These are phyloP conservation scores for Trichosporon sp. DNA, from an alignment of 1,284 basidiomycete species.

Conservation along the genomic window DNA sequence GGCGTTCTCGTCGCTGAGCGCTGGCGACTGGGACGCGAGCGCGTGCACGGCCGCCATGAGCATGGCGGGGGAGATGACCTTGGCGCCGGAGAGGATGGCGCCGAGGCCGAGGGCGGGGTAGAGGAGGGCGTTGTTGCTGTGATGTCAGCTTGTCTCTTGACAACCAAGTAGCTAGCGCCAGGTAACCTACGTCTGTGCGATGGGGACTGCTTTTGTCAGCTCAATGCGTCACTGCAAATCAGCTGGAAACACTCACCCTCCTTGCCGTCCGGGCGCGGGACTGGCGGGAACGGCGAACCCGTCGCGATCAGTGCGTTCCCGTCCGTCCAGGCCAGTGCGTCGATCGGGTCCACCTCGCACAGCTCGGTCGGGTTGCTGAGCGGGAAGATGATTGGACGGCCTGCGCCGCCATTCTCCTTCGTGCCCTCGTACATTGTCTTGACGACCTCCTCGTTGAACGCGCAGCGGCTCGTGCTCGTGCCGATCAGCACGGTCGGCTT, in stretches of 20 bases:
- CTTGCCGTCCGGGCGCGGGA: constrained; percentile 59
- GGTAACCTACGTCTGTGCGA: constrained; percentile 5
- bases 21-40: constrained; percentile 69
- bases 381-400: constrained; percentile 70
- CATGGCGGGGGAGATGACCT: constrained; percentile 59
- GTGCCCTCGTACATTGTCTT: constrained; percentile 61
- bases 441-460: constrained; percentile 69
- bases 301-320: constrained; percentile 72
- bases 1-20: constrained; percentile 59
- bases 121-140: constrained; percentile 60
- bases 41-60: constrained; percentile 63
- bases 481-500: constrained; percentile 75
- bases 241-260: constrained; percentile 22
- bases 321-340: constrained; percentile 56
- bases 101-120: constrained; percentile 76
- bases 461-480: constrained; percentile 70
- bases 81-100: constrained; percentile 58
- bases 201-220: background rate
- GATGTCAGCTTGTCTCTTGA: constrained; percentile 37
- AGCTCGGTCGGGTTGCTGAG: constrained; percentile 73
- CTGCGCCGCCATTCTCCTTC: background rate
- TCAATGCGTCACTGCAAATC: too few species aligned
- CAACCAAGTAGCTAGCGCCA: background rate
- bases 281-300: constrained; percentile 72
- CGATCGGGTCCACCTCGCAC: constrained; percentile 64